Evolutionary conservation across 306 rosid species (phyloP).

Genomic region (Psophocarpus tetragonolobus): DNA sequence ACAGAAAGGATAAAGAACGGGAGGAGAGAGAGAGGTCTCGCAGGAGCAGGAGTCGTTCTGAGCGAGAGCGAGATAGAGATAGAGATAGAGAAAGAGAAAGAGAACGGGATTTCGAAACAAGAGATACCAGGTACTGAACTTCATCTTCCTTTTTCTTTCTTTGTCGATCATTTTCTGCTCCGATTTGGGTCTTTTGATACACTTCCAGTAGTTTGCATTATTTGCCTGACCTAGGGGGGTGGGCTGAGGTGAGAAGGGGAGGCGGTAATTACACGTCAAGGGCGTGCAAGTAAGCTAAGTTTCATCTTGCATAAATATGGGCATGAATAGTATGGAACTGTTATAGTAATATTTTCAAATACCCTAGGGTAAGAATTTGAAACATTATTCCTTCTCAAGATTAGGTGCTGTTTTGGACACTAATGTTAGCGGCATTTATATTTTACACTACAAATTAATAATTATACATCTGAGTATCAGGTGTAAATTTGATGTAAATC

Average conservation of each 20-base stretch:
- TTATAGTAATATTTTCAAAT: no score
- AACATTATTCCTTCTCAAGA: slow-evolving; percentile 14
- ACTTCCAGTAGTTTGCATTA: no score
- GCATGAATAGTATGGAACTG: no score
- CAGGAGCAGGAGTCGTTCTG: slow-evolving; percentile 65
- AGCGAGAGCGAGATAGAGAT: slow-evolving; percentile 63
- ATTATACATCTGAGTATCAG: slow-evolving; percentile 8
- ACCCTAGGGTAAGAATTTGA: slow-evolving; percentile 28
- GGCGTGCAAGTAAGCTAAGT: no score
- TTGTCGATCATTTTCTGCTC: neutral
- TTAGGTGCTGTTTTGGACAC: slow-evolving; percentile 14
- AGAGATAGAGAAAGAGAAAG: slow-evolving; percentile 66
- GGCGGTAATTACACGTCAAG: no score
- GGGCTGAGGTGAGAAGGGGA: no score
- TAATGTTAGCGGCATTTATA: neutral
- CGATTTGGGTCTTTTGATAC: neutral
- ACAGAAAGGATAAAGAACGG: slow-evolving; percentile 22
- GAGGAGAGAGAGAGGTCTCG: slow-evolving; percentile 52
- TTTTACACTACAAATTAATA: no score
- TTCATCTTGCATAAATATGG: no score
- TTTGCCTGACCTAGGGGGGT: no score
- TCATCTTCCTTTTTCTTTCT: neutral
- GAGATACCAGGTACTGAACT: slow-evolving; percentile 68
- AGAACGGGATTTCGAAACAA: slow-evolving; percentile 68
- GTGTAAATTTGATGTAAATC: neutral